A percentile compares a stretch with the other conserved stretches of the same genome.
These are phyloP conservation scores for Rhododendron williamsianum DNA, from an alignment of 148 eudicot species.

Conservation along the genomic window DNA sequence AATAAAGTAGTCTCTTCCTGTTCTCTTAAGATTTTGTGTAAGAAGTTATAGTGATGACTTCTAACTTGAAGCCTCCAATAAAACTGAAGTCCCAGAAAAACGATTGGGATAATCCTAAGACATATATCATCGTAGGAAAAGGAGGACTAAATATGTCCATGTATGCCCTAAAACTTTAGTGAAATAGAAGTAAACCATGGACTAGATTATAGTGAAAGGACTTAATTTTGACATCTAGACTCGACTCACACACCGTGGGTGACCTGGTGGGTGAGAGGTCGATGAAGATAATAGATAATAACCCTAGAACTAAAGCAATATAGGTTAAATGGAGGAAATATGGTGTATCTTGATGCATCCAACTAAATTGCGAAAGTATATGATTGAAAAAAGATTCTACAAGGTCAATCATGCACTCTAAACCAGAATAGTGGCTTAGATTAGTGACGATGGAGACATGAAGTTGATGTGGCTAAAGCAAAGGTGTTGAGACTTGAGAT, in stretches of 20 bases:
- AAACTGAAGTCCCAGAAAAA: neutral
- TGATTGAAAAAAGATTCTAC: neutral
- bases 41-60: neutral
- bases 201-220: neutral
- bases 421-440: neutral
- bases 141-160: neutral
- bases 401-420: neutral
- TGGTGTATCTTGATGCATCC: neutral
- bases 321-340: neutral
- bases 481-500: neutral
- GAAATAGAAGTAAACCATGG: neutral
- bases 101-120: neutral
- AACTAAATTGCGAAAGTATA: neutral
- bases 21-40: neutral
- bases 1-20: neutral
- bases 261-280: neutral
- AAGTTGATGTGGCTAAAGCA: neutral
- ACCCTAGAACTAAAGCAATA: neutral
- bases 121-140: neutral
- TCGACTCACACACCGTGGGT: neutral
- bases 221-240: neutral
- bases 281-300: neutral
- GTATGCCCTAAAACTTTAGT: neutral
- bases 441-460: neutral
- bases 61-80: neutral